phyloP scores from a whole-genome alignment of 495 filamentous ascomycete species.

The Hypoxylon fuscum region DNA sequence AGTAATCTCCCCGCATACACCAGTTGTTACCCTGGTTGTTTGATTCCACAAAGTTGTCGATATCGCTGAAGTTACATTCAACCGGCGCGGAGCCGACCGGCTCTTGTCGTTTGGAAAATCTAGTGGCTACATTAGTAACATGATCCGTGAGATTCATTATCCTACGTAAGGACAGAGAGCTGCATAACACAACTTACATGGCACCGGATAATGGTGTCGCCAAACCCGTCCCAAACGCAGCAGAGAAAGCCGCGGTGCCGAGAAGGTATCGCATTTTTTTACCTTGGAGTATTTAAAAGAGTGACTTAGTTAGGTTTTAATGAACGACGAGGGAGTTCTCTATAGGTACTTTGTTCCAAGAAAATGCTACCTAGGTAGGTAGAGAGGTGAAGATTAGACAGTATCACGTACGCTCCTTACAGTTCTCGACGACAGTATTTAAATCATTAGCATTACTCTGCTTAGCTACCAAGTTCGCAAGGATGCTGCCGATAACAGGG shows the following conservation, averaged over 20 bases:
- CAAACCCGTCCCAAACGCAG: not conserved
- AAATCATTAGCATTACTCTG: not conserved
- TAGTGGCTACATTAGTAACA: too few relatives aligned
- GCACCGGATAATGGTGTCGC: not conserved
- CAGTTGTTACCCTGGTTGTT: not conserved
- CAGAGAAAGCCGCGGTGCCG: not conserved
- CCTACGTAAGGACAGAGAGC: too few relatives aligned
- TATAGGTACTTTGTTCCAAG: too few relatives aligned
- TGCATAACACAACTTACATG: not conserved
- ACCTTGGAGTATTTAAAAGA: not conserved
- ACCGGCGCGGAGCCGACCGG: not conserved
- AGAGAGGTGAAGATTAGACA: not conserved
- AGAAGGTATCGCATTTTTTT: not conserved
- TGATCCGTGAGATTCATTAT: too few relatives aligned
- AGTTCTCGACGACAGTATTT: not conserved
- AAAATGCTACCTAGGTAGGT: not conserved
- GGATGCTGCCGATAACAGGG: not conserved
- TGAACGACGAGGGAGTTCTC: not conserved
- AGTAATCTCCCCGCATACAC: not conserved
- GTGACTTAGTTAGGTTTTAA: not conserved
- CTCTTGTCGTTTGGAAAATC: not conserved
- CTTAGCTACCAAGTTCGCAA: not conserved
- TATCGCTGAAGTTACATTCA: not conserved
- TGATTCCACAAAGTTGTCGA: not conserved
- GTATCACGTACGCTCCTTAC: too few relatives aligned